These are phyloP conservation scores for Sclerotinia sclerotiorum DNA, from an alignment of 2,329 filamentous ascomycete species.

Conservation along the genomic window DNA sequence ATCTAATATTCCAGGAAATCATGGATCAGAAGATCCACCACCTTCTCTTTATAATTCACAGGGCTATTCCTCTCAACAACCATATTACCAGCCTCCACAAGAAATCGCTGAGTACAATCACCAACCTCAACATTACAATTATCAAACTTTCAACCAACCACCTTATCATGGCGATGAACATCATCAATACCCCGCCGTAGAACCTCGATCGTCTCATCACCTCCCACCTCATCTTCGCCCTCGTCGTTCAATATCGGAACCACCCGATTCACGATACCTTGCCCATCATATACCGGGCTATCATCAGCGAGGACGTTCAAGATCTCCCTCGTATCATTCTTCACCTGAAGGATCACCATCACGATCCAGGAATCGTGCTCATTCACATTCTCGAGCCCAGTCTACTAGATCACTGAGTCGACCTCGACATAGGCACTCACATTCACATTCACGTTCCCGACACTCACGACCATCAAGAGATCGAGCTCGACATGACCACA, in stretches of 20 bases:
- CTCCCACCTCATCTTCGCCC: conserved; percentile 20
- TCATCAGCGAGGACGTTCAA: not conserved
- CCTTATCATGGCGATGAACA: not conserved
- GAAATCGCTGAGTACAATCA: not conserved
- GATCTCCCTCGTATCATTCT: conserved; percentile 10
- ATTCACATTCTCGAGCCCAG: not conserved
- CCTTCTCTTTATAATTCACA: not conserved
- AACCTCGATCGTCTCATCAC: not conserved
- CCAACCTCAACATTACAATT: not conserved
- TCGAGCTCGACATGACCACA: conserved; percentile 9
- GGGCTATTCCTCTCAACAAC: not conserved
- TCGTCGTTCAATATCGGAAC: conserved; percentile 31
- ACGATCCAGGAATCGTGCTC: not conserved
- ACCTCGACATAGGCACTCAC: not conserved
- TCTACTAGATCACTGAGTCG: conserved; percentile 3
- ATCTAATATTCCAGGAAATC: not conserved
- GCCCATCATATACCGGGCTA: conserved; percentile 24
- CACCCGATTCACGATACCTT: conserved; percentile 20
- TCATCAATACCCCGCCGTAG: not conserved
- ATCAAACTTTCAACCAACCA: not conserved
- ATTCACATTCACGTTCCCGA: conserved; percentile 5
- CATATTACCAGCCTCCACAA: not conserved
- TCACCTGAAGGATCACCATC: conserved; percentile 2
- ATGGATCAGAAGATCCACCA: not conserved
- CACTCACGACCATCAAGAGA: conserved; percentile 18